Percentiles rank a stretch among this genome's conserved stretches.
These are phyloP conservation scores for Tolypocladium cylindrosporum DNA, from an alignment of 2,329 filamentous ascomycete genomes.

Conservation along the genomic window DNA sequence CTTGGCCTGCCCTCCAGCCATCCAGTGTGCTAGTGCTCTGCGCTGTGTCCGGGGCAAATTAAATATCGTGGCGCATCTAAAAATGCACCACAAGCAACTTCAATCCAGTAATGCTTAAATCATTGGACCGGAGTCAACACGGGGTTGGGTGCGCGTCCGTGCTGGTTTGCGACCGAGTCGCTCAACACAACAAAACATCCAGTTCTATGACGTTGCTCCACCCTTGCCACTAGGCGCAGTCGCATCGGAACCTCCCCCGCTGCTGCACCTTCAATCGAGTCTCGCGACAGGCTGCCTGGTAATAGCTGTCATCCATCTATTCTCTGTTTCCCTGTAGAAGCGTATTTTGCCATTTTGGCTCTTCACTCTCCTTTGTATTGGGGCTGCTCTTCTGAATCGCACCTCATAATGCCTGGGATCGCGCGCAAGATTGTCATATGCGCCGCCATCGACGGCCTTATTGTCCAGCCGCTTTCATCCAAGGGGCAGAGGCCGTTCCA, in stretches of 20 bases:
- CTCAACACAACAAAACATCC: neutral
- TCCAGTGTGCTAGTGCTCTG: neutral
- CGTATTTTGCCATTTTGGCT: neutral
- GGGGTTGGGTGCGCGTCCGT: neutral
- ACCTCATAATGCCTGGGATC: conserved; percentile 57
- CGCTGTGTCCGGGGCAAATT: neutral
- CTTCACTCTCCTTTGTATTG: neutral
- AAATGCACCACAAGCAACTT: neutral
- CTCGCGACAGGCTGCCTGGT: neutral
- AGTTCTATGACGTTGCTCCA: neutral
- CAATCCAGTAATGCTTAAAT: neutral
- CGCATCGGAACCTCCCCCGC: neutral
- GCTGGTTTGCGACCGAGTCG: neutral
- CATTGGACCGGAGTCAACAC: neutral
- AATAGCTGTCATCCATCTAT: neutral
- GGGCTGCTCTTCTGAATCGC: neutral
- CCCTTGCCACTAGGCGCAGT: neutral
- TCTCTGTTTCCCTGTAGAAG: neutral
- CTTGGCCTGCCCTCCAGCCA: neutral
- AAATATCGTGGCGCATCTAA: neutral
- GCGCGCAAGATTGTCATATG: conserved; percentile 73
- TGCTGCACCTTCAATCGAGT: neutral
- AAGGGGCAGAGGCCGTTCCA: conserved; percentile 46
- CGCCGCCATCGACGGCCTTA: conserved; percentile 71
- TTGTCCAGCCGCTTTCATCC: conserved; percentile 61